Evolutionary conservation across 2,329 filamentous ascomycete species (phyloP), one percentile per base, ranked within the genome.

Genomic region (Fusarium aywerte): DNA sequence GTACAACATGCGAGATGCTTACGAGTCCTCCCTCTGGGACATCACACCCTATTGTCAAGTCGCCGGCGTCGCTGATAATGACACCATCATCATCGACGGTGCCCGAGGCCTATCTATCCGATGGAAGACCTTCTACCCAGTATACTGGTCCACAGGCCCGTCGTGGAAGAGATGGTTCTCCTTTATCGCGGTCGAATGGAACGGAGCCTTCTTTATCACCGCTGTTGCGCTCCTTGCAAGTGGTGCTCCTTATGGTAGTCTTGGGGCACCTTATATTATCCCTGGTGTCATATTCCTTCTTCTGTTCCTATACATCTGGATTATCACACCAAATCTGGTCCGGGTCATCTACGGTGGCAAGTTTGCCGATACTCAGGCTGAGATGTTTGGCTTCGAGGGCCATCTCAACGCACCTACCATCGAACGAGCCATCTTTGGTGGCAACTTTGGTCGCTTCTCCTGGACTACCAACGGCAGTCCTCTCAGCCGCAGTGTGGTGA

Each of bases 61-160:
- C 2, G 75, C 74, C 16, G 77, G 67, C 13, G 75, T 79, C 32
- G 69, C 73, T 15, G 74, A 76, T 8, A 68, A 76, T 9, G 76
- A 79, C 36, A 77, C 75, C 13, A 71, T 79, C 48, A 65, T 78
- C 18, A 62, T 78, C 4, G 77, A 79, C 25, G 74, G 74, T 12
- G 76, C 76, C 5, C 61, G 70, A 44, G 76, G 75, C 4, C 70
- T 76, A 8, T 72, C 69, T 8, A 72, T 79, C 11, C 73, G 70
- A 4, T 79, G 77, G 77, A 74, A 77, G 44, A 31, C 67, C 3
- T 74, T 77, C 55, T 75, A 75, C 16, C 65, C 72, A 3, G 68
- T 73, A 8, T 72, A 73, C 31, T 74, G 70, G 69, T 72, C 69
- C 16, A 73, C 72, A 20, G 70, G 69, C 2, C 72, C 69, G 7